phyloP scores from a whole-genome alignment of 257 asterid genomes.

The Gynochthodes officinalis region DNA sequence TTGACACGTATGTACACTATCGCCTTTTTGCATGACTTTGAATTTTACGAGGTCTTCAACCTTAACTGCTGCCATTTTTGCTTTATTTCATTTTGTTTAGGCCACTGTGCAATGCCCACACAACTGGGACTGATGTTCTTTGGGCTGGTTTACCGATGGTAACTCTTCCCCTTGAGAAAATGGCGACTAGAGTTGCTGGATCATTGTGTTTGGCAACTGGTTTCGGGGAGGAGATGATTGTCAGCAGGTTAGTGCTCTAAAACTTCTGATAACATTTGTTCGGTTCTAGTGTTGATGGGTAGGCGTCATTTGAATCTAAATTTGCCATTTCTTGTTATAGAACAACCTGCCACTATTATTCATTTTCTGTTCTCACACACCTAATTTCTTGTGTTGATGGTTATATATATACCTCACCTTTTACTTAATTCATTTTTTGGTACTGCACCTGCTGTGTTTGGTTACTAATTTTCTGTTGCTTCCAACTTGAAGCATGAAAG shows the following conservation, averaged over 20 bases:
- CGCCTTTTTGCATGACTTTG: background rate
- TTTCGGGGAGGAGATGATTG: conserved; percentile 96
- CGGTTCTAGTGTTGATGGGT: background rate
- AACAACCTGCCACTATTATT: background rate
- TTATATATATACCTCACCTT: background rate
- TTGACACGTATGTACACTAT: conserved; percentile 67
- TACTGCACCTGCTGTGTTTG: too few species aligned
- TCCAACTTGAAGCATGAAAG: conserved; percentile 66
- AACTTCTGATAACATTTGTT: conserved; percentile 1
- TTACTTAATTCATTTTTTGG: background rate
- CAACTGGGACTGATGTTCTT: conserved; percentile 96
- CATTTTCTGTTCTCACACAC: background rate
- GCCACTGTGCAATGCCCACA: conserved; percentile 98
- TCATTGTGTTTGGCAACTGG: conserved; percentile 98
- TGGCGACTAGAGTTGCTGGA: conserved; percentile 99
- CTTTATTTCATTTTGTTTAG: conserved; percentile 33
- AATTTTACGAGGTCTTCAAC: background rate
- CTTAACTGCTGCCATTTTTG: background rate
- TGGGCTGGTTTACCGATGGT: conserved; percentile 99
- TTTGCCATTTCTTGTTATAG: background rate
- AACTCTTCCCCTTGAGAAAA: conserved; percentile 96
- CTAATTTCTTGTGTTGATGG: background rate
- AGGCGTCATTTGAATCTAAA: background rate
- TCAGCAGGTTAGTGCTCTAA: conserved; percentile 49
- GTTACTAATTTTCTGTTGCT: background rate